Base-by-base conservation (phyloP, 1,284 basidiomycete species). In the Apiotrichum sp. region DNA sequence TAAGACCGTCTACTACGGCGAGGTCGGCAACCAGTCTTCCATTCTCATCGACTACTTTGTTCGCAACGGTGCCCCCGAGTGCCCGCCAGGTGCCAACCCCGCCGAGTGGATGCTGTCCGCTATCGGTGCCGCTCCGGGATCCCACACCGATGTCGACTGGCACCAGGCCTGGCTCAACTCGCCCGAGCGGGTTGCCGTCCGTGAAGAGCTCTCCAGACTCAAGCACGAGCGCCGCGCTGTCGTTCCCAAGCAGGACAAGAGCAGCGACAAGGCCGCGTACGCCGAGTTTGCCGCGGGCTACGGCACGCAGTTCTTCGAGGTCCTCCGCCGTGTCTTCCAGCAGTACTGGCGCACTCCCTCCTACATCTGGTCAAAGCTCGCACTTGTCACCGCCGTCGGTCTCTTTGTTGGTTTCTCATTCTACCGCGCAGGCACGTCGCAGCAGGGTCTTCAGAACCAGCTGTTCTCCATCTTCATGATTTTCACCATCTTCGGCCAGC, bases 401-500 rank as follows among this genome's bases (percentile, higher is more conserved):
- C 69, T 80, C 47, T 78, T 79, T 55, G 76, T 80, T 52, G 78
- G 80, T 22, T 79, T 81, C 68, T 76, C 74, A 13, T 79, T 91
- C 79, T 92, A 80, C 80, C 78, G 84, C 56, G 77, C 86, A 3
- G 82, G 84, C 55, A 78, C 83, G 52, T 80, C 81, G 3, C 80
- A 85, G 50, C 83, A 85, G 61, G 89, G 88, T 47, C 84, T 86
- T 0, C 88, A 91, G 72, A 88, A 89, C 74, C 88, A 90, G 73
- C 81, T 92, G 43, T 92, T 92, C 68, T 69, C 73, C 22, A 70
- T 73, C 47, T 78, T 78, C 63, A 77, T 77, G 73, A 69, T 78
- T 52, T 72, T 75, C 64, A 70, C 72, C 47, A 70, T 78, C 55
- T 76, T 76, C 59, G 68, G 72, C 46, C 76, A 77, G 56, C 63